Evolutionary conservation across 345 rosid genomes (phyloP).

Genomic region (Citrus hindsii): DNA sequence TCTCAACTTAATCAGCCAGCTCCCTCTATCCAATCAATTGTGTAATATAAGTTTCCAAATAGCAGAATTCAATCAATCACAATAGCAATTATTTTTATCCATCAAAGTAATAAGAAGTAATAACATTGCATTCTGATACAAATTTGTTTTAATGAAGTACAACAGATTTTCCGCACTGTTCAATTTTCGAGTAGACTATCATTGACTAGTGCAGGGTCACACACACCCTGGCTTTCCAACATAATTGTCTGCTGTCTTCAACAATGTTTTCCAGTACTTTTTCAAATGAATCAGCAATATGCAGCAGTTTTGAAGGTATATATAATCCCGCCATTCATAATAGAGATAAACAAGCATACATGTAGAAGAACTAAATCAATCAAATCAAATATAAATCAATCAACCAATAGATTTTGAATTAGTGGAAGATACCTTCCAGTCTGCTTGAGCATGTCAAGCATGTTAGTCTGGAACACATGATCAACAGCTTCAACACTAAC

Average conservation of each 20-base stretch:
- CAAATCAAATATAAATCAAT: not conserved
- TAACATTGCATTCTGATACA: not conserved
- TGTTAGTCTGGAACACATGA: conserved; percentile 96
- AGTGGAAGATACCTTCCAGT: conserved; percentile 68
- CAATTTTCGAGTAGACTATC: not conserved
- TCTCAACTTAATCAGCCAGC: not conserved
- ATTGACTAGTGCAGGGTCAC: not conserved
- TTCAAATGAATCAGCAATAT: not conserved
- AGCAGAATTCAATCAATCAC: not conserved
- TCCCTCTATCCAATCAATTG: not conserved
- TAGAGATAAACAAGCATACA: not conserved
- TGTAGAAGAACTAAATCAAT: not conserved
- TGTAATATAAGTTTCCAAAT: not conserved
- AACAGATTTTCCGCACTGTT: not conserved
- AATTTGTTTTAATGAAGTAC: not conserved
- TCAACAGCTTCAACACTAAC: conserved; percentile 99
- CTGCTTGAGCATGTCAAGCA: conserved; percentile 99
- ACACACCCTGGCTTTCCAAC: not conserved
- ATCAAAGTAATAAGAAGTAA: not conserved
- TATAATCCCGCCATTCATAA: not conserved
- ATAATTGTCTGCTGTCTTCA: not conserved
- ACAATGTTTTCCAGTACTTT: not conserved
- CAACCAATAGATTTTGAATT: not conserved
- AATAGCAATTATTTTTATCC: not conserved
- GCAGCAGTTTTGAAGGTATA: not conserved